Conservation (phyloP, 2,329 filamentous ascomycete genomes). For the Pseudopithomyces chartarum region DNA sequence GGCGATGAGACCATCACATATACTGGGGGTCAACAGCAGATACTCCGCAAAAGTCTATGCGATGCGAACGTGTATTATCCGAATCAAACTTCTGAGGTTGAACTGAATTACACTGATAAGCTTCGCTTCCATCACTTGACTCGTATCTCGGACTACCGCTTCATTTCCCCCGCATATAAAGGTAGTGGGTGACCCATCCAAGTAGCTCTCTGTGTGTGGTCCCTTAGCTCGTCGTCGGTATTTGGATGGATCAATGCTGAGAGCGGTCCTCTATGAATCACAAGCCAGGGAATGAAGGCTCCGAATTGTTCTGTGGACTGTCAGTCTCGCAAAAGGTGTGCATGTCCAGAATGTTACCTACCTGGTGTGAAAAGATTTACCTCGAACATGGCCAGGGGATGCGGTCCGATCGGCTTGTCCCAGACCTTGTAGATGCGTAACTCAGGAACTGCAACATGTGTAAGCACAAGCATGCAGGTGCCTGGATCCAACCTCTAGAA, state of each 20-base stretch:
- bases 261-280: slow-evolving; percentile 79
- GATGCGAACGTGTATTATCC: background rate
- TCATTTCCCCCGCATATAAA: slow-evolving; percentile 61
- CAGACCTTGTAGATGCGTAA: slow-evolving; percentile 80
- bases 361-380: slow-evolving; percentile 81
- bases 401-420: slow-evolving; percentile 79
- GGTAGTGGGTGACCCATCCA: slow-evolving; percentile 74
- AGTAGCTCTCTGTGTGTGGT: slow-evolving; percentile 71
- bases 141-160: slow-evolving; percentile 19
- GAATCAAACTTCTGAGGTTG: background rate
- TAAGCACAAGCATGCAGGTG: slow-evolving; percentile 6
- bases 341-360: slow-evolving; percentile 9
- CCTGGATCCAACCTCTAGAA: slow-evolving; percentile 1
- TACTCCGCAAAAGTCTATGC: background rate
- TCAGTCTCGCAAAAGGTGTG: slow-evolving; percentile 2
- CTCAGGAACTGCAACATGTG: slow-evolving; percentile 70
- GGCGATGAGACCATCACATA: background rate
- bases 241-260: slow-evolving; percentile 85
- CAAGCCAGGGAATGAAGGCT: slow-evolving; percentile 84
- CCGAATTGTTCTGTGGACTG: slow-evolving; percentile 71
- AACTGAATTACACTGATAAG: background rate
- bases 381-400: slow-evolving; percentile 88
- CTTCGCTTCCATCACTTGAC: background rate
- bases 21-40: background rate
- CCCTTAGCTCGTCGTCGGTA: slow-evolving; percentile 65